These are phyloP conservation scores for Pascua sp. DNA, from an alignment of 1,284 basidiomycete species.

Conservation along the genomic window DNA sequence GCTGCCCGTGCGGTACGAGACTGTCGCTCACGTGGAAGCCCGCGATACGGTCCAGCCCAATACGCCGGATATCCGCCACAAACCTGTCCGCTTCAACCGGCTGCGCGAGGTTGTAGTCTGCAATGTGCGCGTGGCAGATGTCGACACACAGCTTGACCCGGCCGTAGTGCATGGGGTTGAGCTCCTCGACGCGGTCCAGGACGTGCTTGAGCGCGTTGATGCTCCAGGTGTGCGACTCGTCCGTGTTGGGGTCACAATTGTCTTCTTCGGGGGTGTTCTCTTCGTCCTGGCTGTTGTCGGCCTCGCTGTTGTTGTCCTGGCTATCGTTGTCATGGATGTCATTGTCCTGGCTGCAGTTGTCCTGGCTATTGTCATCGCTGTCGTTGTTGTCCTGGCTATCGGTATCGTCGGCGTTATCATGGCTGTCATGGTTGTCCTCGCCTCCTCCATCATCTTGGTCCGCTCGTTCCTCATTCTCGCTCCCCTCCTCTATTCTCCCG, in stretches of 20 bases:
- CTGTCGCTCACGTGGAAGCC: slow-evolving; percentile 15
- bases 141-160: slow-evolving; percentile 13
- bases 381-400: too few species aligned
- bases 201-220: slow-evolving; percentile 2
- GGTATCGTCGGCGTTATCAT: too few species aligned
- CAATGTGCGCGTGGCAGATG: slow-evolving; percentile 18
- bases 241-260: not conserved
- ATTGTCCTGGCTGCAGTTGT: too few species aligned
- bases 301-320: too few species aligned
- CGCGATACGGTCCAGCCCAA: slow-evolving; percentile 2
- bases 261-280: too few species aligned
- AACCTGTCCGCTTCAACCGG: not conserved
- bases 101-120: slow-evolving; percentile 7
- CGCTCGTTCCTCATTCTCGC: too few species aligned
- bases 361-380: too few species aligned
- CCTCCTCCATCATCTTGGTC: too few species aligned
- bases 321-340: too few species aligned
- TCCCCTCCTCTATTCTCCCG: too few species aligned
- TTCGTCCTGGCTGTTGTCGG: too few species aligned
- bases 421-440: too few species aligned
- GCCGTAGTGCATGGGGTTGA: not conserved
- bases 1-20: not conserved
- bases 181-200: slow-evolving; percentile 5
- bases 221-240: slow-evolving; percentile 4
- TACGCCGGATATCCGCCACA: not conserved